Evolutionary conservation across 2,329 filamentous ascomycete species (phyloP), one percentile per base, ranked within the genome.

Genomic region (Aspergillus awamori): DNA sequence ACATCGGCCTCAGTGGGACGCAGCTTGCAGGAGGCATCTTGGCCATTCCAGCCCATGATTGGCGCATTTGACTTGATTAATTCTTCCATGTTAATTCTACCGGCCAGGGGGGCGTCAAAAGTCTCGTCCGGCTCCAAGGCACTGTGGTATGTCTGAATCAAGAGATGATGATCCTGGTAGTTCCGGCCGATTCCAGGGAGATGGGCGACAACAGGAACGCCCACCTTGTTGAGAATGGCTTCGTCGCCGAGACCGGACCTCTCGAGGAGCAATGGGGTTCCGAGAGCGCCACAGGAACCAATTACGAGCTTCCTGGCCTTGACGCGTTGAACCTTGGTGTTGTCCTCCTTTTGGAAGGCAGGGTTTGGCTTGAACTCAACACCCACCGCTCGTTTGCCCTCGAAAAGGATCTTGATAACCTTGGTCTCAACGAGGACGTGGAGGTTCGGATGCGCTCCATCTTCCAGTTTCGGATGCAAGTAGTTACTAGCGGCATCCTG

Each of bases 401-500:
- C 52, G 36, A 54, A 54, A 3, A 54, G 17, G 1, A 54, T 41
- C 38, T 41, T 54, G 33, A 39, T 41, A 2, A 54, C 52, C 38
- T 54, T 54, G 1, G 52, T 39, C 30, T 54, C 33, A 24, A 54
- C 26, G 4, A 57, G 55, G 17, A 54, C 22, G 17, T 49, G 22
- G n/a, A 57, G 55, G 28, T 51, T 57, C 5, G 55, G 55, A 20
- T 57, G 55, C 8, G 20, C 6, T n/a, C 55, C 43, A 20, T 57
- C 55, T 26, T 39, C 41, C 26, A 57, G 45, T 6, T 30, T 20
- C 28, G 45, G 55, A 49, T 57, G 55, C 26, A 57, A 28, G 45
- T 57, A 57, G 30, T 49, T 49, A 39, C 28, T 33, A 28, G 55
- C 55, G 26, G 55, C 55, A 28, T 57, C 55, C 30, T 57, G 55